Base-by-base conservation (phyloP, 2,329 filamentous ascomycete genomes). In the Xylariaceae sp. region DNA sequence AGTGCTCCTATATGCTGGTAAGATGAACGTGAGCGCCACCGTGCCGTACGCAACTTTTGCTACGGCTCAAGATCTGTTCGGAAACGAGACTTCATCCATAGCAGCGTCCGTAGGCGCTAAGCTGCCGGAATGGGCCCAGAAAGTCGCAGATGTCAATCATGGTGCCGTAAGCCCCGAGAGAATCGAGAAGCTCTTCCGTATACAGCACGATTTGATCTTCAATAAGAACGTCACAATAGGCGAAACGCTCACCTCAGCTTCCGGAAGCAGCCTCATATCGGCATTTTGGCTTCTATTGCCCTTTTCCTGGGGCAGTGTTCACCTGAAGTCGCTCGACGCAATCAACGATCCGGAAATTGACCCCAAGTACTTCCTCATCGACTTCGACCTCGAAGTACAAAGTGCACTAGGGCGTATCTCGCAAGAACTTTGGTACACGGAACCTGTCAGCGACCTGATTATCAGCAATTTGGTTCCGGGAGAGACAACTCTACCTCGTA, bases 201-300 rank as follows among this genome's bases (percentile, higher is more conserved):
- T 78, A 2, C 79, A 83, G 65, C 72, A 81, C 56, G 73, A 79
- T 48, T 68, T 83, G 9, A 72, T 83, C 16, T 82, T 82, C 65
- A 66, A 71, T 18, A 67, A 73, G 52, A 68, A 72, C 12, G 71
- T 80, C 0, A 77, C 81, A 0, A 67, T 81, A 2, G 76, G 73
- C 0, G 81, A 84, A 63, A 70, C 79, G 1, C 65, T 83, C 44
- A 75, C 77, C 62, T 67, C 70, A 0, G 55, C 60, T 2, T 61
- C 62, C 2, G 69, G 63, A 1, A 64, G 66, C 1, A 62, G 71
- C 2, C 65, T 77, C 16, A 66, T 68, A n/a, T 73, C 77, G 0
- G 65, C 73, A 9, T 72, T 71, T 54, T 78, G 74, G 71, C 57
- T 63, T 7, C 63, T 76, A 9, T 53, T 78, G 9, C 74, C 74